Evolutionary conservation across 202 grass and related monocot species (phyloP), one percentile per base, ranked within the genome.

Genomic region (Schoenoplectus tabernaemontani): DNA sequence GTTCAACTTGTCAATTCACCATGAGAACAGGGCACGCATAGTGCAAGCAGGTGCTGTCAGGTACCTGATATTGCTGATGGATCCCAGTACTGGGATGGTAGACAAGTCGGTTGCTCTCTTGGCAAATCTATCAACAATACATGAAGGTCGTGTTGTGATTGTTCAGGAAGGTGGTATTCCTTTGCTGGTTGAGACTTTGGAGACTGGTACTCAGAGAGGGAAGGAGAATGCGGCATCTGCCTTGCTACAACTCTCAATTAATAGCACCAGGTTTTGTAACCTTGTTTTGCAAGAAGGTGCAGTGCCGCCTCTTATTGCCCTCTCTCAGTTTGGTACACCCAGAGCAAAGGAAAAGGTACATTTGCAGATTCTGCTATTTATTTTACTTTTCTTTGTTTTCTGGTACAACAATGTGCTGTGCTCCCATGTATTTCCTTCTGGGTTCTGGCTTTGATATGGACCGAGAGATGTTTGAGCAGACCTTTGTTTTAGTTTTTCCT

Each of bases 101-200:
- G 94, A 97, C 16, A 91, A 97, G 70, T 84, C 87, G 2, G 69
- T 97, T 9, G 90, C 91, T 7, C 91, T 97, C 47, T 91, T 93
- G 68, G 85, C 93, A 81, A 85, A 91, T 22, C 43, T 97, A 20
- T 83, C 91, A 8, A 91, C 89, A 20, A 78, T 91, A 63, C 80
- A 85, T 3, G 57, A 87, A 4, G 90, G 87, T 28, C 85, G 83
- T 17, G 1, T 0, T 34, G 78, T 59, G 13, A 81, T 97, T 20
- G 91, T 57, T 12, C 82, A 88, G 20, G 86, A 84, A 81, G 82
- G 82, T 69, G 82, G 86, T 56, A 82, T 88, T 70, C 82, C 86
- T 24, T 76, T 84, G 24, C 82, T 88, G 47, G 82, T 88, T 50
- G 86, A 88, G 68, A 81, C 81, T 77, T 70, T 81, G 48, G 86